Percentiles rank a stretch among this genome's conserved stretches.
Conservation (phyloP, 192 early-diverging fungal species). For the Kappamyces sp. region DNA sequence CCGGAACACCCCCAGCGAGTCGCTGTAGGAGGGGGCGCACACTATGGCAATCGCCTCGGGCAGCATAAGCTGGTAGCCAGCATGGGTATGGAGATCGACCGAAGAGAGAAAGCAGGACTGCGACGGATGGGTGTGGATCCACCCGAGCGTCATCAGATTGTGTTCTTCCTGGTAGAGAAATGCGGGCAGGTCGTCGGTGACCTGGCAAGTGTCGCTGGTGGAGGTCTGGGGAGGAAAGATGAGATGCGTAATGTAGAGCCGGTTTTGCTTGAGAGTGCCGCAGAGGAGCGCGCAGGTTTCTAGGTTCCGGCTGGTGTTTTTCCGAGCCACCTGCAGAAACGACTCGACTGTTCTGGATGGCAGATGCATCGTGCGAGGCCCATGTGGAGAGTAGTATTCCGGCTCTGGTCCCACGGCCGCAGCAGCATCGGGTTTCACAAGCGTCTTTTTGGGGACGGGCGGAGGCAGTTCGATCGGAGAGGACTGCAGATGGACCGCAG, state of each 20-base stretch:
- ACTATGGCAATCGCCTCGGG: constrained; percentile 93
- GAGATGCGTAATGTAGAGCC: constrained; percentile 62
- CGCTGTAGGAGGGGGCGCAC: constrained; percentile 64
- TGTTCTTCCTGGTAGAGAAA: constrained; percentile 68
- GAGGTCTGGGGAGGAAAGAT: constrained; percentile 86
- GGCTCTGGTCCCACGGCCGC: too few species aligned
- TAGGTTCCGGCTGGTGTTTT: constrained; percentile 70
- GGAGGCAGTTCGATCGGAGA: too few species aligned
- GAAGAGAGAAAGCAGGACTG: constrained; percentile 93
- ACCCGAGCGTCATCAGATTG: constrained; percentile 77
- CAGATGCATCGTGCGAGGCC: too few species aligned
- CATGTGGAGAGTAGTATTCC: too few species aligned
- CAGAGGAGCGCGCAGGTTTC: constrained; percentile 86
- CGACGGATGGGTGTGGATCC: constrained; percentile 78
- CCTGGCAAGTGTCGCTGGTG: constrained; percentile 79
- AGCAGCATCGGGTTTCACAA: too few species aligned
- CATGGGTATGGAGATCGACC: constrained; percentile 88
- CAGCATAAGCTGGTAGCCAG: constrained; percentile 81
- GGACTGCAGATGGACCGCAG: too few species aligned
- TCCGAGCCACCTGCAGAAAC: constrained; percentile 64
- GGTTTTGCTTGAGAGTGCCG: constrained; percentile 60
- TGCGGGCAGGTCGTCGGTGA: constrained; percentile 76
- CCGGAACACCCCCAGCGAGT: constrained; percentile 67
- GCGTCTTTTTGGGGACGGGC: too few species aligned
- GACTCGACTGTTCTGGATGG: too few species aligned